phyloP scores from a whole-genome alignment of 345 rosid genomes.

The Combretum micranthum region DNA sequence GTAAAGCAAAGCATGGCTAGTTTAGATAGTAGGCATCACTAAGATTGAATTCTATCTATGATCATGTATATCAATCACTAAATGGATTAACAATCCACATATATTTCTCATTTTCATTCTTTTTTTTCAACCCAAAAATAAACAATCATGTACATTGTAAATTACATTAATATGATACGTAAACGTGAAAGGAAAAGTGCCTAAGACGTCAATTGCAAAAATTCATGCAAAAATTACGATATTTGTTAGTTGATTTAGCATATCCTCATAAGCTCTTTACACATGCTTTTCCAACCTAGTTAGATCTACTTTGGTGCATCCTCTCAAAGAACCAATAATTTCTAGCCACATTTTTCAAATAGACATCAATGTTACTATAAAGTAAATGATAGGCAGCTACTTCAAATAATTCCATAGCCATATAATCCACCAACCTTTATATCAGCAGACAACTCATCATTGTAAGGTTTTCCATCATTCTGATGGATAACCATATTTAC shows the following conservation, averaged over 20 bases:
- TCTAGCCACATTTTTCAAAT: conserved; percentile 50
- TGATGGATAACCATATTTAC: conserved; percentile 38
- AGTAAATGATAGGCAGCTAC: neutral
- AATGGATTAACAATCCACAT: too few species aligned
- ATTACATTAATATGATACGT: too few species aligned
- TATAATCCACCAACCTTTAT: conserved; percentile 37
- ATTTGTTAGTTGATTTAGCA: conserved; percentile 58
- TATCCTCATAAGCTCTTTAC: conserved; percentile 45
- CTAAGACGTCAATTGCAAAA: neutral
- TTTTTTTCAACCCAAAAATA: too few species aligned
- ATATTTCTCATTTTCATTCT: too few species aligned
- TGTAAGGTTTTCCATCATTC: conserved; percentile 72
- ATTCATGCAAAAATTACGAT: conserved; percentile 25
- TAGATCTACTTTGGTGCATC: conserved; percentile 49
- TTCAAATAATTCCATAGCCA: neutral
- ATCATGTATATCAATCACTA: too few species aligned
- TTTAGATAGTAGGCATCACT: too few species aligned
- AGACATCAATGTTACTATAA: neutral
- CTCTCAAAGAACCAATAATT: conserved; percentile 51
- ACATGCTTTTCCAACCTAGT: conserved; percentile 54
- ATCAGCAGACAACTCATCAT: conserved; percentile 64
- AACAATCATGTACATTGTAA: too few species aligned
- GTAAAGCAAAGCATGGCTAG: too few species aligned
- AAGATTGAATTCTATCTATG: too few species aligned
- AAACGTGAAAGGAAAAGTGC: neutral